Evolutionary conservation across 345 rosid species (phyloP), one percentile per base, ranked within the genome.

Genomic region (Kernera saxatilis): DNA sequence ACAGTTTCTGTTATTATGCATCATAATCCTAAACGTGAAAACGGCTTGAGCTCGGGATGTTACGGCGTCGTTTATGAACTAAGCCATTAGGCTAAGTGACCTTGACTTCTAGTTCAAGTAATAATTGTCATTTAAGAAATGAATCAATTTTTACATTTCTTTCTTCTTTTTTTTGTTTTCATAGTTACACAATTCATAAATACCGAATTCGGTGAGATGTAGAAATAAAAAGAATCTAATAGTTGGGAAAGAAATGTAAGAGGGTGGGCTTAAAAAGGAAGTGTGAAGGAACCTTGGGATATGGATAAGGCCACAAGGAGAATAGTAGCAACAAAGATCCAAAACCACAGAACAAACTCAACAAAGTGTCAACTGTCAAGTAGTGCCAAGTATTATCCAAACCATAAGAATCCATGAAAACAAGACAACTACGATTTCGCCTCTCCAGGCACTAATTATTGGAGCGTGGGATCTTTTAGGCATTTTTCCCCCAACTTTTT

Each of bases 351-450:
- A n/a, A n/a, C n/a, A n/a, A n/a, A n/a, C n/a, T n/a, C n/a, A n/a
- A 32, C 55, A 23, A 57, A 37, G 17, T 27, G 57, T 27, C 19
- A 29, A 29, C 5, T 26, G 13, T 15, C 3, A 49, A 49, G 19
- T 51, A 27, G 39, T 41, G 52, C 17, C 1, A 26, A n/a, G 15
- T 35, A 50, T 23, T 4, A 26, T 66, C 13, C 53, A 53, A 33
- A 35, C 49, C 39, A 70, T 13, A 58, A 25, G 12, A 70, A 40
- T 58, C 74, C 46, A 58, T 3, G 6, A 6, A 35, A 58, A 8
- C 49, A 35, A 57, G 52, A 40, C 62, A 67, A 67, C 7, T 68
- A 13, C n/a, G 49, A 68, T 3, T 54, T 68, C 25, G 37, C 50
- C 27, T 26, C 60, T 15, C 23, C 39, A 54, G 3, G 45, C 46